Evolutionary conservation across 352 stramenopile species (phyloP), one percentile per base, ranked within the genome.

Genomic region (Globisporangium polare): DNA sequence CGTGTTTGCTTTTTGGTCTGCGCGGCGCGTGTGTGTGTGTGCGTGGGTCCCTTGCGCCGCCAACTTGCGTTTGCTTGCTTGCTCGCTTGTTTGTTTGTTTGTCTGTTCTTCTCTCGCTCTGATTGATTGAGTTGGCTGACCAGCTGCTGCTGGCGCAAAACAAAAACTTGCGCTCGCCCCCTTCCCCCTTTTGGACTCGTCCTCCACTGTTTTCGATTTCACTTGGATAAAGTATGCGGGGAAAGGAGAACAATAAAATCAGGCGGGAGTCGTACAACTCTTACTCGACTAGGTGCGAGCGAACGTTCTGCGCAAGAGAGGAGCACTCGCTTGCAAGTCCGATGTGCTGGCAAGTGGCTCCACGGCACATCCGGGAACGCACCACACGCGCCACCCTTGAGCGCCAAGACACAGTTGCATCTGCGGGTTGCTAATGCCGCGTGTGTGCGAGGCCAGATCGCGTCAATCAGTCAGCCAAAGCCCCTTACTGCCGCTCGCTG

Each of bases 161-260:
- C 17, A 54, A 54, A 54, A 46, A n/a, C 39, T 45, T 45, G 39
- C 39, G 15, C 37, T n/a, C 17, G 15, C 12, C 24, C 22, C 46
- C 12, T 33, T 53, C 24, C 47, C 26, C 26, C 49, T 22, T 29
- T 39, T 6, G 49, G 20, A 10, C 20, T 29, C 46, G 46, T 53
- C 47, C 47, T 53, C 47, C 26, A 53, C 7, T 53, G 47, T 53
- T 53, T 37, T 20, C 17, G 17, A 6, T 39, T 54, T 26, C 26
- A 54, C 49, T 54, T 54, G 49, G 17, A 26, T 26, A 54, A 39
- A 54, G 17, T 54, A 54, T 54, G 49, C 24, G 49, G 2, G 24
- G 31, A 29, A 29, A 24, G 26, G 13, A 35, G 26, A 39, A 54
- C 22, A 54, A 54, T 31, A 54, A 29, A 39, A 54, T 20, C 29